A percentile compares a stretch with the other conserved stretches of the same genome.
Conservation (phyloP, 148 eudicot species). For the Vaccinium vitisidaea region DNA sequence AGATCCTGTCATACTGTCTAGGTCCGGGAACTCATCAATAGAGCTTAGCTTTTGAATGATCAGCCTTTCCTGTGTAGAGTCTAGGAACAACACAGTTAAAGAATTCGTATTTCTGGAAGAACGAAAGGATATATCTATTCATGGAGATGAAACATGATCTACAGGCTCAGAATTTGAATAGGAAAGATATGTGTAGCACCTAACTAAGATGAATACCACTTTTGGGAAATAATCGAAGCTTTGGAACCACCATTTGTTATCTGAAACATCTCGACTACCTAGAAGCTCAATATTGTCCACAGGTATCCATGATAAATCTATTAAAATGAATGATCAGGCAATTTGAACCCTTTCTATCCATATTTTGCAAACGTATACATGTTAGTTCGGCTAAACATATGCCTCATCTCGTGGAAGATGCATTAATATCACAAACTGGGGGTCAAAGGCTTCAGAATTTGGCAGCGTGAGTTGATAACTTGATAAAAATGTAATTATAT, state of each 20-base stretch:
- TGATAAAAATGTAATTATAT: background rate
- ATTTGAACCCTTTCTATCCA: background rate
- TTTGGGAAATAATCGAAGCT: background rate
- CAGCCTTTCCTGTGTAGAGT: slow-evolving; percentile 73
- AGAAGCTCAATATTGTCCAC: background rate
- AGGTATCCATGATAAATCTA: background rate
- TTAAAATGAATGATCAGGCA: background rate
- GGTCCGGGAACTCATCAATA: slow-evolving; percentile 34
- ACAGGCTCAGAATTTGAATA: background rate
- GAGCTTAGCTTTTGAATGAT: slow-evolving; percentile 67
- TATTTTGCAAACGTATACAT: background rate
- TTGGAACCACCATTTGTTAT: background rate
- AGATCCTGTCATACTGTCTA: slow-evolving; percentile 14
- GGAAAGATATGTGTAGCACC: background rate
- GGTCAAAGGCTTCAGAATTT: background rate
- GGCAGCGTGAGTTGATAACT: background rate
- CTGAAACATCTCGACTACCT: background rate
- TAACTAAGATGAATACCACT: background rate
- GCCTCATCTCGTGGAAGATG: background rate
- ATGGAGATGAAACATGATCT: background rate
- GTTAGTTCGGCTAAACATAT: background rate
- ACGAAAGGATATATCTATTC: background rate
- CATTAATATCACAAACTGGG: background rate
- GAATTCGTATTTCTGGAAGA: slow-evolving; percentile 7
- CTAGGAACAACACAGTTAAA: slow-evolving; percentile 30